Evolutionary conservation across 192 early-diverging fungal species (phyloP).

Genomic region (Coemansia biformis): DNA sequence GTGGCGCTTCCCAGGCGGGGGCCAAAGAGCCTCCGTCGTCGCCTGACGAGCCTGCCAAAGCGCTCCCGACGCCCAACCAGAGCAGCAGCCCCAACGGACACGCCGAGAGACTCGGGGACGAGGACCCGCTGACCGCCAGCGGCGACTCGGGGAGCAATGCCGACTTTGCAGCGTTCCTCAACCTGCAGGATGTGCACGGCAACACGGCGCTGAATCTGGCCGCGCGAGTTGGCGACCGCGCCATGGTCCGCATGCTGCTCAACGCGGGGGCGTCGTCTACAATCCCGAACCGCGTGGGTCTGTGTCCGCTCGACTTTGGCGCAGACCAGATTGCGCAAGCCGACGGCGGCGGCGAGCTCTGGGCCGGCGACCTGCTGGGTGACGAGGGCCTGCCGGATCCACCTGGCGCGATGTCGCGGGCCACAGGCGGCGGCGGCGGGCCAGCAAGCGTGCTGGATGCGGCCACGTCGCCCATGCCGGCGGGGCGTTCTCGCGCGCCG

Average conservation of each 20-base stretch:
- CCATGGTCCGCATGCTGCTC: conserved; percentile 61
- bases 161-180: conserved; percentile 73
- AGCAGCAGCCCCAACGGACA: conserved; percentile 22
- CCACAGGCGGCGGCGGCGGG: too few species aligned
- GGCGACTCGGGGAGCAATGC: conserved; percentile 31
- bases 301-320: conserved; percentile 71
- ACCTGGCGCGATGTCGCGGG: too few species aligned
- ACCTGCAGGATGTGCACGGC: conserved; percentile 75
- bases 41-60: not conserved
- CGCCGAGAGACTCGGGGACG: not conserved
- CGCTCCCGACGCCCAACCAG: conserved; percentile 29
- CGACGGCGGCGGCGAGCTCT: not conserved
- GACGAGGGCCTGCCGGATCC: conserved; percentile 3
- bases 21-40: too few species aligned
- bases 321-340: conserved; percentile 33
- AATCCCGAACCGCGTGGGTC: conserved; percentile 69
- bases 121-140: not conserved
- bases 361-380: conserved; percentile 5
- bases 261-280: conserved; percentile 73
- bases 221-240: conserved; percentile 66
- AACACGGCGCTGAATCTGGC: conserved; percentile 91
- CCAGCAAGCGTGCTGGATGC: not conserved
- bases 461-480: conserved; percentile 20
- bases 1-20: too few species aligned
- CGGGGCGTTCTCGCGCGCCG: conserved; percentile 11